Evolutionary conservation across 257 asterid species (phyloP).

Genomic region (Scutellaria galericulata): DNA sequence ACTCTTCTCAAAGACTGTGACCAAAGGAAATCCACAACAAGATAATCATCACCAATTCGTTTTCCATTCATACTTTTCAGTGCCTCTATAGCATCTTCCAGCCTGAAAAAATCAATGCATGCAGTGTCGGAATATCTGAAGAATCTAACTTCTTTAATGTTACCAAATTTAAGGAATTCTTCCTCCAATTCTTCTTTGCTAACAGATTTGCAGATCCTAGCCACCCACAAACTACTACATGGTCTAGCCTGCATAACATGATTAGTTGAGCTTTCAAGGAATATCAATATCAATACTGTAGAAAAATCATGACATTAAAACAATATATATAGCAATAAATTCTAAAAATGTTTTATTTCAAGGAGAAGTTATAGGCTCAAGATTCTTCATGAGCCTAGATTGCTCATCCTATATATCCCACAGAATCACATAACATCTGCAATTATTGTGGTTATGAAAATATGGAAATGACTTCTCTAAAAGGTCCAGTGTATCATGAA

Average conservation of each 20-base stretch:
- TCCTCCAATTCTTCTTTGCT: constrained; percentile 63
- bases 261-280: constrained; percentile 12
- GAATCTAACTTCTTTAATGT: constrained; percentile 58
- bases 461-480: background rate
- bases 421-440: background rate
- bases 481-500: background rate
- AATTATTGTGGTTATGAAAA: background rate
- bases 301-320: background rate
- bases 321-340: background rate
- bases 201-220: constrained; percentile 64
- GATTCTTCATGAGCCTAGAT: background rate
- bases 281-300: background rate
- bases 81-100: constrained; percentile 69
- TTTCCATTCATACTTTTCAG: constrained; percentile 60
- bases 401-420: background rate
- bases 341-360: no score
- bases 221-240: constrained; percentile 78
- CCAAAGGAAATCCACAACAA: constrained; percentile 68
- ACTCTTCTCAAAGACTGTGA: constrained; percentile 63
- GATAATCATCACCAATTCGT: constrained; percentile 51
- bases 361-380: background rate
- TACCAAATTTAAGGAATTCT: constrained; percentile 62
- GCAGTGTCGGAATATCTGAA: constrained; percentile 63
- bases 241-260: constrained; percentile 70
- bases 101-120: constrained; percentile 49